Evolutionary conservation across 139 green algal species (phyloP).

Genomic region (Picochlorum costavermella): DNA sequence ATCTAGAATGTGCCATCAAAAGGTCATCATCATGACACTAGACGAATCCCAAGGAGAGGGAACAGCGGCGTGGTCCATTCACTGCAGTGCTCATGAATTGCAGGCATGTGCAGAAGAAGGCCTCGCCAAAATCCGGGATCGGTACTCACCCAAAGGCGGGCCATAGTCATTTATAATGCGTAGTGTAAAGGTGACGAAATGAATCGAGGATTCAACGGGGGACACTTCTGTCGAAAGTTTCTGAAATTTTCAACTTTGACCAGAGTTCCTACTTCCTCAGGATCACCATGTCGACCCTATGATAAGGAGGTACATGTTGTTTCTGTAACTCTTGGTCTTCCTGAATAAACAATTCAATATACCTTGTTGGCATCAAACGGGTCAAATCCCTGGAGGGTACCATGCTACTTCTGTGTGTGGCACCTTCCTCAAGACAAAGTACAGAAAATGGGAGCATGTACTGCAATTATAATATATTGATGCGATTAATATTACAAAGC

Average conservation of each 20-base stretch:
- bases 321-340: not conserved
- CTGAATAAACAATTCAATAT: not conserved
- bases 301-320: not conserved
- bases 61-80: not conserved
- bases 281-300: not conserved
- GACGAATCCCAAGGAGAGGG: not conserved
- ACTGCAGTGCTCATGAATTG: not conserved
- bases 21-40: not conserved
- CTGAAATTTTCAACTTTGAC: slow-evolving; percentile 5
- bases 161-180: not conserved
- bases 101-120: not conserved
- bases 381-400: not conserved
- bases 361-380: not conserved
- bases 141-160: not conserved
- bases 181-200: not conserved
- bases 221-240: not conserved
- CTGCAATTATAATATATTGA: no score
- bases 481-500: no score
- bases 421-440: not conserved
- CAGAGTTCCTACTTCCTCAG: not conserved
- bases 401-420: not conserved
- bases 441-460: no score
- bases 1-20: not conserved
- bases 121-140: not conserved
- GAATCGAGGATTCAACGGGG: not conserved